Percentiles rank a stretch among this genome's conserved stretches.
phyloP scores from a whole-genome alignment of 768 basidiomycete genomes.

The Tubosaeta sp. region DNA sequence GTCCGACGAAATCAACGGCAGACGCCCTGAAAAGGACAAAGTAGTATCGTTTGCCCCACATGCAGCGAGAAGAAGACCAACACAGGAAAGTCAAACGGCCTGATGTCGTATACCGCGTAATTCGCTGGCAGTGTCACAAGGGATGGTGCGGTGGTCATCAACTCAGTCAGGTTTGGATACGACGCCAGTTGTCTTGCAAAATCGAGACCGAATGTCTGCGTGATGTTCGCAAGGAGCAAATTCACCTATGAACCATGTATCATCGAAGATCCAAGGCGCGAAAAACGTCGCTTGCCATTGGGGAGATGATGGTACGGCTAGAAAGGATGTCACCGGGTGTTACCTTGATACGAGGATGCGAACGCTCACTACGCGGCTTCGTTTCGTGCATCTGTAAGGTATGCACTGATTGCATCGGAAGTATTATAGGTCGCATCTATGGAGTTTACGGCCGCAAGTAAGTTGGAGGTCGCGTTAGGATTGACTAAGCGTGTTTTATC shows the following conservation, averaged over 20 bases:
- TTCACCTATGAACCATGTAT: conserved; percentile 16
- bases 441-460: conserved; percentile 34
- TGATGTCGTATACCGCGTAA: conserved; percentile 46
- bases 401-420: conserved; percentile 45
- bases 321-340: conserved; percentile 5
- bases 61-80: conserved; percentile 29
- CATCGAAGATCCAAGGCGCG: not conserved
- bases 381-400: conserved; percentile 47
- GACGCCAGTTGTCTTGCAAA: conserved; percentile 31
- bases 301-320: conserved; percentile 18
- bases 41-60: not conserved
- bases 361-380: conserved; percentile 54
- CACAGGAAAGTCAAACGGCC: conserved; percentile 58
- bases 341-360: not conserved
- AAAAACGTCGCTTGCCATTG: conserved; percentile 4
- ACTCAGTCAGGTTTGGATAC: conserved; percentile 24
- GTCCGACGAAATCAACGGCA: conserved; percentile 50
- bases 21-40: conserved; percentile 37
- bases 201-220: conserved; percentile 32
- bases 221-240: conserved; percentile 34
- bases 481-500: conserved; percentile 33
- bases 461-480: conserved; percentile 34
- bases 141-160: conserved; percentile 46
- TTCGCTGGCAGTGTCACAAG: conserved; percentile 46
- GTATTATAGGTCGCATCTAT: conserved; percentile 46